Evolutionary conservation across 208 protist genomes (phyloP), one percentile per base, ranked within the genome.

Genomic region (Trypanosoma cruzi): DNA sequence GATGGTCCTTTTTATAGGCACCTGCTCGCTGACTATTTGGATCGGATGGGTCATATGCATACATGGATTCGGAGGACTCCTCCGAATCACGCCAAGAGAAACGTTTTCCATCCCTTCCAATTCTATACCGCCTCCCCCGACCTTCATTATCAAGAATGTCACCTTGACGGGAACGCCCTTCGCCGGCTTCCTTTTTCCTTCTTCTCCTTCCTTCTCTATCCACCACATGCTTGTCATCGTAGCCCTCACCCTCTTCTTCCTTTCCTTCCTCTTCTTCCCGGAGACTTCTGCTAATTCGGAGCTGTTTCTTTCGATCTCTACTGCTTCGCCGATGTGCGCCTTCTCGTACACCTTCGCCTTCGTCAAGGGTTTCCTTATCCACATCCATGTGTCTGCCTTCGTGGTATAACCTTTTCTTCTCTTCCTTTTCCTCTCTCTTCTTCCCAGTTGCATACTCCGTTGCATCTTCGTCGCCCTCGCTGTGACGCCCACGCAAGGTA

Each of bases 271-370:
- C 44, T 18, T 57, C 24, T 46, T 42, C 26, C 4, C 32, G 4
- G 8, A 24, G 46, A 68, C 24, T 32, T 5, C 31, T 29, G n/a
- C n/a, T n/a, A n/a, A n/a, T n/a, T n/a, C n/a, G n/a, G n/a, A n/a
- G n/a, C n/a, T n/a, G n/a, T n/a, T n/a, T n/a, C n/a, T n/a, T n/a
- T n/a, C 46, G 18, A 29, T 20, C 40, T 34, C 29, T 20, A 54
- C 24, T 50, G 22, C n/a, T 34, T 49, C 63, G 50, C 31, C 52
- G 44, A 34, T 37, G 28, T 22, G 63, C 57, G 46, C 58, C 40
- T 28, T 75, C 66, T 54, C 53, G 29, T 10, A 58, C 13, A 44
- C 5, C 8, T 44, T 44, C 13, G 37, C 37, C 37, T 44, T 13
- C 13, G 8, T 44, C 8, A 13, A 5, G 5, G 5, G 8, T 44